Base-by-base conservation (phyloP, 2,329 filamentous ascomycete species). In the Ophiocordyceps camponoti-saundersi region DNA sequence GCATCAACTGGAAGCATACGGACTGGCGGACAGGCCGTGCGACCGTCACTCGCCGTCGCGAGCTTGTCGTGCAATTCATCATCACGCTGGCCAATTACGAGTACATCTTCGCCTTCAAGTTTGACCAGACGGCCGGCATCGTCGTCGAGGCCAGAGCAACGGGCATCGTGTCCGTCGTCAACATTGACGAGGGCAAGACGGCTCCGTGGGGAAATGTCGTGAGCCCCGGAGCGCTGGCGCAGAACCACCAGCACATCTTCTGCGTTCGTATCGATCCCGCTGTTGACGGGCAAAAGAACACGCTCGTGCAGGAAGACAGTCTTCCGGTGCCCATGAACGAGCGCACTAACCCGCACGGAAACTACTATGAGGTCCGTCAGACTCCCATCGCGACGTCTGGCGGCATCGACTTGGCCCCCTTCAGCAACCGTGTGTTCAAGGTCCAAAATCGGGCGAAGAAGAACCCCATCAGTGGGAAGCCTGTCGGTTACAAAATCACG, bases 201-300 rank as follows among this genome's bases (percentile, higher is more conserved):
- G 75, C 58, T n/a, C 64, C 61, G 1, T 80, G 72, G 58, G 76
- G 75, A 7, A 82, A 73, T 47, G 66, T 80, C 4, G 77, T 84
- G 3, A 68, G 68, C 6, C 70, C 72, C 0, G 79, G 79, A 0
- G 72, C 75, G 0, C 60, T 82, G 6, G 79, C 78, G 0, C 75
- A 77, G 45, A 79, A 81, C 57, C 79, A 83, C 54, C 79, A 83
- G 56, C 79, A 83, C 60, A 68, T 83, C 46, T 82, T 83, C 57
- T 72, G 68, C 23, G 57, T 77, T 39, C 70, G 78, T 4, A 72
- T 82, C 36, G 79, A 83, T 53, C 76, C 78, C 0, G 71, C 74
- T 21, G 65, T 82, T 42, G 77, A 81, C 54, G 77, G 78, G 2
- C 63, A 71, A 49, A 59, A 62, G 1, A 82, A 82, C 56, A 74